Percentiles rank a stretch among this genome's conserved stretches.
Conservation (phyloP, 2,329 filamentous ascomycete species). For the Hymenoscyphus repandus region DNA sequence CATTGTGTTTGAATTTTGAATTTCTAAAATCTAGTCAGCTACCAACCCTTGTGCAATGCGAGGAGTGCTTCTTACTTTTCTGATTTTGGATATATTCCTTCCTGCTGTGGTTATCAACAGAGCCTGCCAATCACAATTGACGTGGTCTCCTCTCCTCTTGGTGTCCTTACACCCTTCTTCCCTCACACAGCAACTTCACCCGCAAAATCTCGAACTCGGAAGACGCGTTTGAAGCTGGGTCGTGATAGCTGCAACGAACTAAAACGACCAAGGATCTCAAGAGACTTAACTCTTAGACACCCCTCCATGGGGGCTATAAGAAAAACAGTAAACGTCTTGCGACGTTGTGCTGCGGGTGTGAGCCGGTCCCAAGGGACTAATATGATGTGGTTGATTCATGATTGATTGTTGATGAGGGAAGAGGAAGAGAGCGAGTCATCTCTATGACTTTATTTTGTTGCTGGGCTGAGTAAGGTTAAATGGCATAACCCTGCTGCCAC, state of each 20-base stretch:
- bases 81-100: slow-evolving; percentile 8
- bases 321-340: slow-evolving; percentile 25
- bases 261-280: slow-evolving; percentile 19
- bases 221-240: slow-evolving; percentile 19
- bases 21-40: slow-evolving; percentile 10
- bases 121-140: slow-evolving; percentile 13
- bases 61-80: slow-evolving; percentile 4
- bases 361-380: slow-evolving; percentile 26
- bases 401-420: slow-evolving; percentile 20
- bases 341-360: slow-evolving; percentile 20
- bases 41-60: not conserved
- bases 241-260: slow-evolving; percentile 23
- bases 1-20: slow-evolving; percentile 17
- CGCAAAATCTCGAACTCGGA: slow-evolving; percentile 10
- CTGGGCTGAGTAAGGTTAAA: not conserved
- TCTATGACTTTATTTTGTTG: not conserved
- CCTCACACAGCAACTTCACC: slow-evolving; percentile 2
- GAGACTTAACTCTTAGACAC: slow-evolving; percentile 28
- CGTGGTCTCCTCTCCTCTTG: slow-evolving; percentile 8
- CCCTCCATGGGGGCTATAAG: slow-evolving; percentile 31
- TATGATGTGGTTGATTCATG: slow-evolving; percentile 23
- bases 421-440: not conserved
- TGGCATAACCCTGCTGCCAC: not conserved
- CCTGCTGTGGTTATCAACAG: slow-evolving; percentile 11
- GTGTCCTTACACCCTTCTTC: slow-evolving; percentile 4